Evolutionary conservation across 108 stramenopile genomes (phyloP), one percentile per base, ranked within the genome.

Genomic region (Schizochytrium sp.): DNA sequence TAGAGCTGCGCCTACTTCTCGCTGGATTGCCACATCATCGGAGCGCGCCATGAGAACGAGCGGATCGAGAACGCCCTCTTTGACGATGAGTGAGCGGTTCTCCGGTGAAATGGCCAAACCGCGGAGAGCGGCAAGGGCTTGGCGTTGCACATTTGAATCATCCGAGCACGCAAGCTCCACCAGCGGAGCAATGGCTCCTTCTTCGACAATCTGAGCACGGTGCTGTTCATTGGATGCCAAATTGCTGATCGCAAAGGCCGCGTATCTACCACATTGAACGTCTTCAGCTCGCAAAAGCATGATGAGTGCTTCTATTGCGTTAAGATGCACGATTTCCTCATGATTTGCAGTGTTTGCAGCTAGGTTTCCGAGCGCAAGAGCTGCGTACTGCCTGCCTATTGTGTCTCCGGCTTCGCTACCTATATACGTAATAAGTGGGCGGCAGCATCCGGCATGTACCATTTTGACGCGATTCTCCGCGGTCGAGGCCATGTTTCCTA

Each of bases 291-390:
- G 92, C 5, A 96, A 91, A 87, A 96, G 93, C 44, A 87, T 91
- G 14, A 96, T 90, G 23, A 95, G 87, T 41, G 96, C 94, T 43
- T 57, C 53, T 43, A 95, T 93, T 57, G 90, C 93, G 21, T 92
- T 95, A 29, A 83, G 51, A 76, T 95, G 90, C 28, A 94, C 93
- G 18, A 96, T 93, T 1, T 90, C 92, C 53, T 95, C 95, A 89
- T 96, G 96, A 72, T 94, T 96, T 10, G 92, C 94, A n/a, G 93
- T 92, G 23, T 96, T 94, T 5, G 95, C 95, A 4, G 96, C 92
- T n/a, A 96, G 90, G 59, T 96, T 97, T 58, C 96, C 96, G 10
- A 97, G 58, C 21, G 95, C 95, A 95, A 97, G 94, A 21, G 96
- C 96, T 34, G 91, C 92, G 87, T 96, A 97, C 87, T 96, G 95